A percentile compares a stretch with the other conserved stretches of the same genome.
Conservation (phyloP, 192 early-diverging fungal species). For the Glomus cerebriforme region DNA sequence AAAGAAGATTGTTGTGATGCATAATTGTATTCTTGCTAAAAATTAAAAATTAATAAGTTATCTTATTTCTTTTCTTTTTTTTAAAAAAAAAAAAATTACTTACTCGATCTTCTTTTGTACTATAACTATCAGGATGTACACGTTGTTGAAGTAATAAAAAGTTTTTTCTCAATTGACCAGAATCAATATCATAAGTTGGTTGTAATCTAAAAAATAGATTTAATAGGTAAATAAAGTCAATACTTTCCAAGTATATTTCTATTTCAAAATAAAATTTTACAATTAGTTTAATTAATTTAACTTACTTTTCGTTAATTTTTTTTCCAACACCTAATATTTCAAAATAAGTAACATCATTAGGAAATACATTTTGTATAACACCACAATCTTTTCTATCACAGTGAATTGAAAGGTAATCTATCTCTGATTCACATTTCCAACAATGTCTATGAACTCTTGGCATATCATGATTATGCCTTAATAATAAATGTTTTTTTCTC, state of each 20-base stretch:
- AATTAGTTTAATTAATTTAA: too few relatives aligned
- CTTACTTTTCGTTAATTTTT: not conserved
- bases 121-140: conserved; percentile 84
- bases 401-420: conserved; percentile 48
- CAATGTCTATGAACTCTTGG: conserved; percentile 38
- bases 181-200: conserved; percentile 69
- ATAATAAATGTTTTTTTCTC: too few relatives aligned
- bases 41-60: not conserved
- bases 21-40: conserved; percentile 62
- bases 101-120: conserved; percentile 23
- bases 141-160: conserved; percentile 80
- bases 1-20: conserved; percentile 76
- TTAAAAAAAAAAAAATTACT: not conserved
- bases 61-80: not conserved
- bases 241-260: not conserved
- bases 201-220: conserved; percentile 41
- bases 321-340: conserved; percentile 53
- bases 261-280: not conserved
- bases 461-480: too few relatives aligned
- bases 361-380: conserved; percentile 56
- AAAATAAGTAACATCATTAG: conserved; percentile 56
- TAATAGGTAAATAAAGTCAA: not conserved
- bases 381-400: conserved; percentile 62
- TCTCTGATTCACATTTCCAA: conserved; percentile 62
- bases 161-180: conserved; percentile 54